Evolutionary conservation across 495 filamentous ascomycete genomes (phyloP), one percentile per base, ranked within the genome.

Genomic region (Aspergillus sclerotioniger): DNA sequence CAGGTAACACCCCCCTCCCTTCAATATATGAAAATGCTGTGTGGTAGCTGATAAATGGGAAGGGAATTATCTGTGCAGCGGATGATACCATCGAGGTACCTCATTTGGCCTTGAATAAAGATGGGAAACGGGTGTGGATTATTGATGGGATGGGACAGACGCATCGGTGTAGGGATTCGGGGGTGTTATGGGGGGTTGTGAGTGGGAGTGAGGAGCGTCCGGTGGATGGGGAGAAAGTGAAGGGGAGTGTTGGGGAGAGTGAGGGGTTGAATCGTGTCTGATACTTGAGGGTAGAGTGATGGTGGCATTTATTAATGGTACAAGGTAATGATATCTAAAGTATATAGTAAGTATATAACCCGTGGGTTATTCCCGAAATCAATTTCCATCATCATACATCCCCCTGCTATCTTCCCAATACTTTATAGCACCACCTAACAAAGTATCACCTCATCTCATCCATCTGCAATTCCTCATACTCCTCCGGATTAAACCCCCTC

Each of bases 41-140:
- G 17, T 51, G 3, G n/a, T 17, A 3, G 15, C n/a, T n/a, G 15
- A 21, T 19, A 16, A 45, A 28, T 13, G 10, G 17, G 12, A 7
- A 61, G 59, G 53, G 47, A 3, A 62, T 62, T 12, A 54, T 58
- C 3, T 62, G 55, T 28, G 50, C 55, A 10, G 60, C 55, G 19
- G 60, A 62, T 29, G 55, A 58, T 44, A 58, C 60, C 12, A 59
- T 74, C 68, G 54, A 72, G 63, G 12, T 66, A 53, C 58, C 71
- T 54, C 1, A 62, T 63, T 8, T 64, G 56, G 44, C 64, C 52
- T 21, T 69, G 58, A 31, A 32, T 8, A 51, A 20, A 16, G 8
- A 49, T 25, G 59, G 54, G 8, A 32, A 57, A 16, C 31, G 37
- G 7, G n/a, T 53, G 1, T 39, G 35, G 8, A 20, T 44, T 17